Conservation (phyloP, 345 rosid species). For the Syzygium grande region DNA sequence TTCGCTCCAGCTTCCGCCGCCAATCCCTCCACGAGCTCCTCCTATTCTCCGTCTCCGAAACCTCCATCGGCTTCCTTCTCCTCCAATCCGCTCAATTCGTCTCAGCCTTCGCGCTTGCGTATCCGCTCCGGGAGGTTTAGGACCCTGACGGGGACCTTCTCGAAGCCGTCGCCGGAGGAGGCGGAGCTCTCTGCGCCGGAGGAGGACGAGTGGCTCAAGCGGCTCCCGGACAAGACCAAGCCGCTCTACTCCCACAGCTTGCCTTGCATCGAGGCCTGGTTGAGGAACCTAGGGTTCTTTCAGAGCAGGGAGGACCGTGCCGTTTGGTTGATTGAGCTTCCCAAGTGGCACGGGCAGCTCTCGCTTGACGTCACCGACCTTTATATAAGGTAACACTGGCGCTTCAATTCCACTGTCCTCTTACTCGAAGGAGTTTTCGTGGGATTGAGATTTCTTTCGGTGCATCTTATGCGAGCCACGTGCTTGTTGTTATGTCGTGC, state of each 20-base stretch:
- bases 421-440: neutral
- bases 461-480: neutral
- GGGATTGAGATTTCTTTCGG: neutral
- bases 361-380: conserved; percentile 88
- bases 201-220: conserved; percentile 78
- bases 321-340: conserved; percentile 65
- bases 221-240: conserved; percentile 71
- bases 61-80: conserved; percentile 4
- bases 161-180: conserved; percentile 61
- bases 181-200: conserved; percentile 44
- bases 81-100: conserved; percentile 6
- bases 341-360: conserved; percentile 83
- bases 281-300: conserved; percentile 57
- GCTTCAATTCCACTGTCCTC: neutral
- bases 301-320: conserved; percentile 76
- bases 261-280: conserved; percentile 91
- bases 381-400: conserved; percentile 52
- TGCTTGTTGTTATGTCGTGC: neutral
- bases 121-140: conserved; percentile 7
- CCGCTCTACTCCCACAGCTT: conserved; percentile 87
- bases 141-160: conserved; percentile 11
- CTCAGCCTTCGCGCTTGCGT: neutral
- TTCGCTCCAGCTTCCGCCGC: neutral
- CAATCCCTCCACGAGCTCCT: neutral
- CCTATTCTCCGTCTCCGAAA: neutral